Conservation (phyloP, 768 basidiomycete species). For the Multifurca ochricompacta region DNA sequence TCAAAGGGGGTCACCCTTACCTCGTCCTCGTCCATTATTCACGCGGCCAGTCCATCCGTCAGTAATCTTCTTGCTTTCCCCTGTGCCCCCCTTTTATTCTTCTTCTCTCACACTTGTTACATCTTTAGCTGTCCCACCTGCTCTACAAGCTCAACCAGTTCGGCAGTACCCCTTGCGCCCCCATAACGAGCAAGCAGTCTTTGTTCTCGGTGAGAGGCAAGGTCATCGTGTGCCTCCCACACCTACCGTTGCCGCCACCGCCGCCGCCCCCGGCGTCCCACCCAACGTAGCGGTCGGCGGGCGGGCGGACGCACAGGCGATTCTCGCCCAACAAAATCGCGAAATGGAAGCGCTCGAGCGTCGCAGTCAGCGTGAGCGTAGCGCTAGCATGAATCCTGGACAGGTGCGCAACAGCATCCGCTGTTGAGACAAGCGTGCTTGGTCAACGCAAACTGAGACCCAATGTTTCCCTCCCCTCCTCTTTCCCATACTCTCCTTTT, state of each 20-base stretch:
- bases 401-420: no score
- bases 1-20: conserved; percentile 64
- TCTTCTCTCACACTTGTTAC: conserved; percentile 2
- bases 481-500: background rate
- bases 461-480: background rate
- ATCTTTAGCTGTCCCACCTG: conserved; percentile 48
- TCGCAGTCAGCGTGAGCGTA: conserved; percentile 31
- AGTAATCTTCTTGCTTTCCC: conserved; percentile 26
- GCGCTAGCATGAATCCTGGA: conserved; percentile 26
- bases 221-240: conserved; percentile 51
- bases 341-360: conserved; percentile 68
- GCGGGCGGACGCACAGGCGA: conserved; percentile 40
- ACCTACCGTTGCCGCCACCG: conserved; percentile 1
- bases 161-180: conserved; percentile 65
- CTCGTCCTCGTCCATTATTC: conserved; percentile 74
- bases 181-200: conserved; percentile 59
- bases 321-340: conserved; percentile 66
- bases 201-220: conserved; percentile 61
- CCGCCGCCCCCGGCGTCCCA: no score
- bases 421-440: no score
- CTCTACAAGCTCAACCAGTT: conserved; percentile 50
- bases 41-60: conserved; percentile 55
- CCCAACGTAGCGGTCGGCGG: conserved; percentile 13
- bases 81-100: background rate
- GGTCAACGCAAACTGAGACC: no score